Conservation (phyloP, 768 basidiomycete genomes). For the Kwoniella newhampshirensis region DNA sequence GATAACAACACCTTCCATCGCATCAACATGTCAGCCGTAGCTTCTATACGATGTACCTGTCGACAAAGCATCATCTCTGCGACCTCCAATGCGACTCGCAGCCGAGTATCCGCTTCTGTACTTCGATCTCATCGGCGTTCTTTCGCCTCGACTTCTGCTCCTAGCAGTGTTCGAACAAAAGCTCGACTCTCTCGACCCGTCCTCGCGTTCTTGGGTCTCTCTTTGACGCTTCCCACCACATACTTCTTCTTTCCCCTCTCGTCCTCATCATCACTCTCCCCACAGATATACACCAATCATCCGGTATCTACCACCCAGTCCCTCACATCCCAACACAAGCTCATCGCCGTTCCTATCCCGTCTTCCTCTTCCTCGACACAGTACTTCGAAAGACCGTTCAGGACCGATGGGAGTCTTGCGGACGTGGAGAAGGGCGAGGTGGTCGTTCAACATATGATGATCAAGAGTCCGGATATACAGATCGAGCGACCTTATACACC, state of each 20-base stretch:
- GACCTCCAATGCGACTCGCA: no score
- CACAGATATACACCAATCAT: slow-evolving; percentile 42
- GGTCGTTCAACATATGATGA: slow-evolving; percentile 48
- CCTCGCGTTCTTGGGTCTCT: slow-evolving; percentile 13
- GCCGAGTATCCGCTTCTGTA: no score
- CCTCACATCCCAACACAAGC: slow-evolving; percentile 35
- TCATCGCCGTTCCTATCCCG: slow-evolving; percentile 34
- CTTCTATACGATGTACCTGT: neutral
- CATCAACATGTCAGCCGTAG: neutral
- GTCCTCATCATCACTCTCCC: slow-evolving; percentile 18
- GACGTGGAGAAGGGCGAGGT: slow-evolving; percentile 16
- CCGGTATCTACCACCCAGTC: slow-evolving; percentile 19
- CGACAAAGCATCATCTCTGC: neutral
- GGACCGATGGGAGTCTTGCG: slow-evolving; percentile 2
- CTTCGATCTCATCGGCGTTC: neutral
- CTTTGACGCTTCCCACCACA: slow-evolving; percentile 23
- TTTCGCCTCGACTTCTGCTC: slow-evolving; percentile 9
- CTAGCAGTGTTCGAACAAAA: neutral
- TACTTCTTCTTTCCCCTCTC: slow-evolving; percentile 25
- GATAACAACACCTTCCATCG: no score
- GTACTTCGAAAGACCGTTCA: slow-evolving; percentile 25
- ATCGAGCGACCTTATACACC: slow-evolving; percentile 52
- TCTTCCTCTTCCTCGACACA: slow-evolving; percentile 6
- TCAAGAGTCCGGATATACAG: slow-evolving; percentile 48
- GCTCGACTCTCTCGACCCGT: slow-evolving; percentile 10